Conservation (phyloP, 164 flowering plant species). For the Macadamia tetraphylla region DNA sequence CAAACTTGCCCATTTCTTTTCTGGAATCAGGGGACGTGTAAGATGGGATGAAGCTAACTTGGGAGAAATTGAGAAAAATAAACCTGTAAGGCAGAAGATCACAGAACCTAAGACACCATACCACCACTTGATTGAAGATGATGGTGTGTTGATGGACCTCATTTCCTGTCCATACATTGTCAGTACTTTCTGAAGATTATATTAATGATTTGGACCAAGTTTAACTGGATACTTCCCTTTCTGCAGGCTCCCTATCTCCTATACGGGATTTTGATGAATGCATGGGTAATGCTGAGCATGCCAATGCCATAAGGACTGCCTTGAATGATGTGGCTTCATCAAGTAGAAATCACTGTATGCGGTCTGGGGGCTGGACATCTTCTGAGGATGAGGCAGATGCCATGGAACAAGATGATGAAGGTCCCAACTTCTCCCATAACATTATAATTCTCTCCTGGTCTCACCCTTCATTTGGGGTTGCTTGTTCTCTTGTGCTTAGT, state of each 20-base stretch:
- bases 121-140: constrained; percentile 86
- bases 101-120: constrained; percentile 99
- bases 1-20: too few species aligned
- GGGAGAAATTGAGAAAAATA: constrained; percentile 83
- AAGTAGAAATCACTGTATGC: constrained; percentile 28
- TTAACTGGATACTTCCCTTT: constrained; percentile 4
- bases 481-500: not conserved
- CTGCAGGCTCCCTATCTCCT: constrained; percentile 72
- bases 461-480: not conserved
- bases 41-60: constrained; percentile 91
- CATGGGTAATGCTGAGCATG: constrained; percentile 43
- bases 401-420: constrained; percentile 80
- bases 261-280: constrained; percentile 40
- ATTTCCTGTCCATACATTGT: not conserved
- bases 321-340: constrained; percentile 76
- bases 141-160: constrained; percentile 30
- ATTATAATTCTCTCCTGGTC: constrained; percentile 2
- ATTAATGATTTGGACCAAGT: not conserved
- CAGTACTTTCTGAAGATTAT: not conserved
- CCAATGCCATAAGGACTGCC: constrained; percentile 71
- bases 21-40: constrained; percentile 51
- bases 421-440: constrained; percentile 9
- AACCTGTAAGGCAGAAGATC: constrained; percentile 97
- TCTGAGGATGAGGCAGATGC: constrained; percentile 91
- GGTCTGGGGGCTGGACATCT: constrained; percentile 73